Base-by-base conservation (phyloP, 2,329 filamentous ascomycete species). In the Colletotrichum destructivum region DNA sequence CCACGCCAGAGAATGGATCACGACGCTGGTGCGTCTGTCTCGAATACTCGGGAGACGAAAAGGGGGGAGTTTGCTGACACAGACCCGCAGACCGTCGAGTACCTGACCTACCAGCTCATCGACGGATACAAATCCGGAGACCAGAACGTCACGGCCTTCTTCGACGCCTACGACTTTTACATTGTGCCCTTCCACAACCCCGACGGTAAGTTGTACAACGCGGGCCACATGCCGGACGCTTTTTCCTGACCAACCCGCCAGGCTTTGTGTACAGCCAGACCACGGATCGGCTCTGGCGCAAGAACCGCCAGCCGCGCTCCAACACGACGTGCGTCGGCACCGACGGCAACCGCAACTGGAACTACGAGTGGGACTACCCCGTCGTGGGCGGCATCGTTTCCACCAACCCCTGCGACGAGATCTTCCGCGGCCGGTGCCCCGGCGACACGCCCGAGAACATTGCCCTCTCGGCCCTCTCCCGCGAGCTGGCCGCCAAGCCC, bases 151-250 rank as follows among this genome's bases (percentile, higher is more conserved):
- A 82, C 81, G 44, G 77, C 79, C 5, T 85, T 86, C 74, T 82
- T 90, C 49, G 83, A 90, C 77, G 86, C 84, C 49, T 90, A 88
- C 75, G 88, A 90, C 77, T 90, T 88, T 74, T 90, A 88, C 78
- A 85, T 90, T 74, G 81, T 88, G 65, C 86, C 87, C 1, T 81
- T 88, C 57, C 85, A 87, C 49, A 88, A 88, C 74, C 86, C 87
- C 2, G 86, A 88, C 72, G 86, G 83, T 85, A 76, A 75, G 79
- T 51, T 35, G 31, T 35, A 59, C 2, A 15, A 56, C n/a, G 9
- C 0, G 26, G 26, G 3, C 26, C 26, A 26, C 26, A 26, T 4
- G 26, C 26, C 26, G 26, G 26, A 26, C 47, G 12, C 40, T 40
- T 31, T 13, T 35, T 49, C 75, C 71, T 5, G 54, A 38, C 35